Conservation (phyloP, 176 grass and related monocot species). For the Hsuehochloa calcarea region DNA sequence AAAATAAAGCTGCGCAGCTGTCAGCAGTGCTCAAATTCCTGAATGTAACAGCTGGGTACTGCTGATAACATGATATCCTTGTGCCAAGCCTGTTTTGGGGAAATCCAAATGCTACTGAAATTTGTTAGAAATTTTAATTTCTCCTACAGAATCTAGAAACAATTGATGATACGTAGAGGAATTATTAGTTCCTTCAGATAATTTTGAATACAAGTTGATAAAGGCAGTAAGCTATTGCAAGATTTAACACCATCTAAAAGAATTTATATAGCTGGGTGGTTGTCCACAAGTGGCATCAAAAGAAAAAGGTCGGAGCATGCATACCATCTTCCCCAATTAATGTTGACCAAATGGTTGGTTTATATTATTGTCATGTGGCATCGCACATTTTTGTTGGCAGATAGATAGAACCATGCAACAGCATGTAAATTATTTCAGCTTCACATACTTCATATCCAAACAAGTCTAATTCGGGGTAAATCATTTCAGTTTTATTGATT, state of each 20-base stretch:
- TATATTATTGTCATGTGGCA: background rate
- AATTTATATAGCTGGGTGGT: background rate
- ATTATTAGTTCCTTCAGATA: background rate
- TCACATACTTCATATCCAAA: background rate
- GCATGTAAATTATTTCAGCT: background rate
- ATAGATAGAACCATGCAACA: background rate
- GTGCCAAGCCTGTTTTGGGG: background rate
- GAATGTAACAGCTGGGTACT: background rate
- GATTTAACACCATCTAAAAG: background rate
- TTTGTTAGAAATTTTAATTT: background rate
- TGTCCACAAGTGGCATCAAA: background rate
- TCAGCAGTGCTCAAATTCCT: background rate
- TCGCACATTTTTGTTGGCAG: background rate
- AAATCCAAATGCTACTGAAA: background rate
- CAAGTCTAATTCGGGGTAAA: background rate
- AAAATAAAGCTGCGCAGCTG: background rate
- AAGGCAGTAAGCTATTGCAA: background rate
- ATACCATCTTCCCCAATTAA: background rate
- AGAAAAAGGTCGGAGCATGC: background rate
- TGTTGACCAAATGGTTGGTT: background rate
- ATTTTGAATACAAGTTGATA: background rate
- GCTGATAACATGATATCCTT: background rate
- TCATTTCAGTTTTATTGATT: background rate
- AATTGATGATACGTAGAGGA: background rate
- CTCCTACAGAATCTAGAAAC: background rate